Conservation (phyloP, 768 basidiomycete genomes). For the Boletus coccyginus region DNA sequence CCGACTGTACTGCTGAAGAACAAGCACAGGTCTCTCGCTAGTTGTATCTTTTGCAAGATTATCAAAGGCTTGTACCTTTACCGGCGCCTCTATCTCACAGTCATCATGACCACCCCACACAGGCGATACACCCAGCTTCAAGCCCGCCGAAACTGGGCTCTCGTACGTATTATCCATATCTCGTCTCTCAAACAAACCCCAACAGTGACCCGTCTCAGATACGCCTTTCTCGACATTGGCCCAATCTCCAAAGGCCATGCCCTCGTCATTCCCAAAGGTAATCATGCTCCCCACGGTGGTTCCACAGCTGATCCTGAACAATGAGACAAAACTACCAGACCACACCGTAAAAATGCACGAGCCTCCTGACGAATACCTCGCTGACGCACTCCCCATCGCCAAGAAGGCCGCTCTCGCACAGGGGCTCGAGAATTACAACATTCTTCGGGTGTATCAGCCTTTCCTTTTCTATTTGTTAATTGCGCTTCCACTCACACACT, state of each 20-base stretch:
- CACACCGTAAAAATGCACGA: constrained; percentile 86
- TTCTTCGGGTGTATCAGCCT: constrained; percentile 55
- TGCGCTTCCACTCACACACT: background rate
- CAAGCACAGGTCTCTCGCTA: constrained; percentile 46
- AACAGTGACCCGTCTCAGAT: constrained; percentile 37
- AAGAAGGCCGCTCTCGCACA: constrained; percentile 86
- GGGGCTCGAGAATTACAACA: constrained; percentile 78
- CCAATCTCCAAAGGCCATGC: constrained; percentile 90
- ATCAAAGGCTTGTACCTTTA: too few relatives aligned
- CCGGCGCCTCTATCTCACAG: too few relatives aligned
- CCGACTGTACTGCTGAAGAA: background rate
- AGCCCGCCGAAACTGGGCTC: constrained; percentile 72
- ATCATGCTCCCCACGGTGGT: background rate
- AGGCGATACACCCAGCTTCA: constrained; percentile 91
- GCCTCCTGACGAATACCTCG: constrained; percentile 80
- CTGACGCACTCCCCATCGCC: constrained; percentile 72
- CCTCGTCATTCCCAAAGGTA: constrained; percentile 92
- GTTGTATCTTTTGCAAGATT: too few relatives aligned
- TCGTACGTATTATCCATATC: constrained; percentile 45
- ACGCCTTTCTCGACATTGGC: constrained; percentile 89
- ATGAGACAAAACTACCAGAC: constrained; percentile 42
- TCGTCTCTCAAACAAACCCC: background rate
- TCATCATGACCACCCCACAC: background rate
- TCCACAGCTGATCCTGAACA: background rate
- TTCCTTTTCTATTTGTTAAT: background rate